Evolutionary conservation across 176 grass and related monocot species (phyloP).

Genomic region (Ampelocalamus luodianensis): DNA sequence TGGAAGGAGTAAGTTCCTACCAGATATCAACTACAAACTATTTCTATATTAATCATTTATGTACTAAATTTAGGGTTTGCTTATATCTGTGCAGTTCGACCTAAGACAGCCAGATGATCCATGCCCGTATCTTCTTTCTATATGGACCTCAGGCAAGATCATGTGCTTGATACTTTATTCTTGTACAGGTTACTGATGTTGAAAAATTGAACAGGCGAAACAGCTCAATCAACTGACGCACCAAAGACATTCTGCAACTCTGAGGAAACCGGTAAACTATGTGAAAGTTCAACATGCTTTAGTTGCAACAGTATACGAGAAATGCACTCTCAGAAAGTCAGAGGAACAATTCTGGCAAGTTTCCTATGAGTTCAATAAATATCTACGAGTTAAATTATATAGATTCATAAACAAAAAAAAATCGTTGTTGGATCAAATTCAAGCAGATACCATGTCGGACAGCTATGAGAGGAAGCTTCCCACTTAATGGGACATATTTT

Average conservation of each 20-base stretch:
- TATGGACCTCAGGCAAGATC: slow-evolving; percentile 85
- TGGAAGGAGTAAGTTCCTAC: slow-evolving; percentile 65
- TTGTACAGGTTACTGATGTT: slow-evolving; percentile 27
- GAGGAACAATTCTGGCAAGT: slow-evolving; percentile 81
- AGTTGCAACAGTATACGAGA: slow-evolving; percentile 75
- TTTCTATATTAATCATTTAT: slow-evolving; percentile 19
- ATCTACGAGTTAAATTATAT: slow-evolving; percentile 32
- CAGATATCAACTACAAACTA: slow-evolving; percentile 16
- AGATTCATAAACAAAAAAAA: slow-evolving; percentile 26
- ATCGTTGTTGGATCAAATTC: slow-evolving; percentile 50
- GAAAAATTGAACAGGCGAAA: slow-evolving; percentile 61
- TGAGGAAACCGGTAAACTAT: slow-evolving; percentile 62
- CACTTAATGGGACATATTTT: slow-evolving; percentile 90
- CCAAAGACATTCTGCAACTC: slow-evolving; percentile 73
- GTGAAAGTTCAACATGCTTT: slow-evolving; percentile 66
- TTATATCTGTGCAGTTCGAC: slow-evolving; percentile 59
- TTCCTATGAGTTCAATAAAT: slow-evolving; percentile 3
- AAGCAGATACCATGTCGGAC: slow-evolving; percentile 85
- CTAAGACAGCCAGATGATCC: slow-evolving; percentile 82
- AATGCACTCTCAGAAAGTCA: slow-evolving; percentile 68
- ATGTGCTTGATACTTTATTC: slow-evolving; percentile 35
- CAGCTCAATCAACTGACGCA: slow-evolving; percentile 77
- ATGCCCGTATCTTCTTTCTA: slow-evolving; percentile 76
- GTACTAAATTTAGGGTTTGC: slow-evolving; percentile 35
- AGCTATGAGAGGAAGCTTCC: slow-evolving; percentile 88